Evolutionary conservation across 208 protist genomes (phyloP).

Genomic region (Trypanosoma rangeli): DNA sequence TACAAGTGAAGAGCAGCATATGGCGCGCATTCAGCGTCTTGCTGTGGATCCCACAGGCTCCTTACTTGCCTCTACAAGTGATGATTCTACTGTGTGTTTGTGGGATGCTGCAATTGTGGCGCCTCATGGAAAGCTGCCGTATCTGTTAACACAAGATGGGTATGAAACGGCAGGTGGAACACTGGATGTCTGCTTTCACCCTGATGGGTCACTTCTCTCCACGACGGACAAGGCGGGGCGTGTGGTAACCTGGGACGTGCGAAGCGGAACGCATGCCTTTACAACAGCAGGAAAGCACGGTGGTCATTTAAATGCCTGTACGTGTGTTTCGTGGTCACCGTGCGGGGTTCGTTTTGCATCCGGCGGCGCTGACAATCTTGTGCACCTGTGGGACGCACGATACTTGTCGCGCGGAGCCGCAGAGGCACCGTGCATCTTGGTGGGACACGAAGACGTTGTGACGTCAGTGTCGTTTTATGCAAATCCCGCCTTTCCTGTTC

Average conservation of each 20-base stretch:
- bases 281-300: slow-evolving; percentile 49
- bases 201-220: slow-evolving; percentile 69
- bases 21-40: slow-evolving; percentile 35
- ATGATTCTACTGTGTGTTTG: slow-evolving; percentile 48
- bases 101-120: slow-evolving; percentile 31
- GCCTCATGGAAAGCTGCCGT: slow-evolving; percentile 5
- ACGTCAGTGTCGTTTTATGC: slow-evolving; percentile 73
- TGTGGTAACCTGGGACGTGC: slow-evolving; percentile 71
- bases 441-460: slow-evolving; percentile 81
- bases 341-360: slow-evolving; percentile 77
- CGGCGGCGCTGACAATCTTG: slow-evolving; percentile 60
- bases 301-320: slow-evolving; percentile 56
- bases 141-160: slow-evolving; percentile 64
- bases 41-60: slow-evolving; percentile 69
- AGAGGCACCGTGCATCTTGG: slow-evolving; percentile 48
- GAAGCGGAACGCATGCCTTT: slow-evolving; percentile 61
- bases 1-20: slow-evolving; percentile 14
- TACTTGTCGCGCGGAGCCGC: slow-evolving; percentile 36
- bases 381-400: slow-evolving; percentile 83
- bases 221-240: slow-evolving; percentile 70
- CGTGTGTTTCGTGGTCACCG: slow-evolving; percentile 77
- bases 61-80: slow-evolving; percentile 63
- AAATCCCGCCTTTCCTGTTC: slow-evolving; percentile 32
- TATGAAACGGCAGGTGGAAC: slow-evolving; percentile 48
- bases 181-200: slow-evolving; percentile 68